Evolutionary conservation across 2,329 filamentous ascomycete genomes (phyloP).

Genomic region (Curvularia verruculosa): DNA sequence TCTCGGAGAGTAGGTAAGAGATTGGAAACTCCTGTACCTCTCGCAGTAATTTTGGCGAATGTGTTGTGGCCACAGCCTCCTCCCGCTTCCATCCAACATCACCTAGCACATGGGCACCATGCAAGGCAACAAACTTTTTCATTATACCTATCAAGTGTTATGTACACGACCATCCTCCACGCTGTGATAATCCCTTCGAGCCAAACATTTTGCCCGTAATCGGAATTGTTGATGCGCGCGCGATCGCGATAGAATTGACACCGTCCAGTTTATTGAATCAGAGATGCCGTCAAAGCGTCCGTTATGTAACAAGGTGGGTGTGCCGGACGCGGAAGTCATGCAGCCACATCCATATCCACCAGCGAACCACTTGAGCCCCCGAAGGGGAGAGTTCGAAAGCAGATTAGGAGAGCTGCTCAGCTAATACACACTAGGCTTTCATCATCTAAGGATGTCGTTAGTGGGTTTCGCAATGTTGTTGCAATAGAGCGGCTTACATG

Average conservation of each 20-base stretch:
- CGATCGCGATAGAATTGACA: conserved; percentile 27
- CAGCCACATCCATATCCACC: conserved; percentile 68
- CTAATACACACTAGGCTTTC: conserved; percentile 97
- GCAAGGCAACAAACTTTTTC: conserved; percentile 4
- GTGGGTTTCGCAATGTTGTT: conserved; percentile 9
- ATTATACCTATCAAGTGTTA: conserved; percentile 10
- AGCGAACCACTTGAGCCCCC: conserved; percentile 87
- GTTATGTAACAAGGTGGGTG: conserved; percentile 95
- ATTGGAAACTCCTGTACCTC: conserved; percentile 33
- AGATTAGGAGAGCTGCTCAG: conserved; percentile 78
- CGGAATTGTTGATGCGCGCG: conserved; percentile 3
- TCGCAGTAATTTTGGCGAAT: conserved; percentile 38
- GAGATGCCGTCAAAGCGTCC: conserved; percentile 98
- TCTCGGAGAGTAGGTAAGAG: conserved; percentile 40
- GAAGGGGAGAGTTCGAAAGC: conserved; percentile 82
- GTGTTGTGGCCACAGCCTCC: not conserved
- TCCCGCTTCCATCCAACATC: not conserved
- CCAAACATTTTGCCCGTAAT: not conserved
- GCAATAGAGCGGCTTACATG: conserved; percentile 68
- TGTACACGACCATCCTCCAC: conserved; percentile 5
- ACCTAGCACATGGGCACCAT: conserved; percentile 5
- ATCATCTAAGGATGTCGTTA: conserved; percentile 75
- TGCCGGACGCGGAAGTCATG: conserved; percentile 99
- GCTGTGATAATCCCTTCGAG: not conserved
- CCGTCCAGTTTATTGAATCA: conserved; percentile 72